Evolutionary conservation across 2,329 filamentous ascomycete species (phyloP), one percentile per base, ranked within the genome.

Genomic region (Ophiostoma novo-ulmi): DNA sequence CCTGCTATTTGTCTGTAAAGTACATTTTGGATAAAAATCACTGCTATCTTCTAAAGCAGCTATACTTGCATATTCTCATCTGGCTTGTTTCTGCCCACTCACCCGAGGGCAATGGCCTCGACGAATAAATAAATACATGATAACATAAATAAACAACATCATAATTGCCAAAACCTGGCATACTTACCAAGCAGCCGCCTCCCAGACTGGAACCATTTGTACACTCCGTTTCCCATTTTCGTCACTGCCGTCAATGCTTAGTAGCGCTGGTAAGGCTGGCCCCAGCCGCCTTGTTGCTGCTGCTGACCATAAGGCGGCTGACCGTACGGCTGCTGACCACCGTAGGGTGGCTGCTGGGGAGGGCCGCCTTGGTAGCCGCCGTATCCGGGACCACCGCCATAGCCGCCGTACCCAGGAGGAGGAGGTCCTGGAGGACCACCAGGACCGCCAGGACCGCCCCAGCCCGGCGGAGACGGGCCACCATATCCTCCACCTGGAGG

Each of bases 261-360:
- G 63, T 65, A 65, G 20, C 63, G 63, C 63, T 65, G 63, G 63
- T 65, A 65, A 11, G 63, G 63, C 63, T 65, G 36, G 36, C 69
- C 69, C 67, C 72, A 71, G 7, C 61, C 58, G n/a, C 71, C 71
- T 13, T 72, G 55, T 1, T 41, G 31, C n/a, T 38, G 63, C n/a
- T 38, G 63, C 7, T 65, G 68, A 5, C 69, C 69, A 41, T 72
- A 68, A 1, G 35, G 36, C 10, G 4, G 55, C 39, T 66, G 68
- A 0, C 71, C 69, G 26, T 72, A 72, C 1, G 66, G 70, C 14
- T 69, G 71, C 7, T 73, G 72, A 5, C 68, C 63, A 7, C 68
- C 70, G 52, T 70, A 65, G 22, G 69, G 67, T 6, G 41, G 61
- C n/a, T 67, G 71, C 35, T 65, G 68, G 10, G 66, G 68, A 8